Percentiles rank a stretch among this genome's conserved stretches.
These are phyloP conservation scores for Austroboletus eburneus DNA, from an alignment of 768 basidiomycete genomes.

Conservation along the genomic window DNA sequence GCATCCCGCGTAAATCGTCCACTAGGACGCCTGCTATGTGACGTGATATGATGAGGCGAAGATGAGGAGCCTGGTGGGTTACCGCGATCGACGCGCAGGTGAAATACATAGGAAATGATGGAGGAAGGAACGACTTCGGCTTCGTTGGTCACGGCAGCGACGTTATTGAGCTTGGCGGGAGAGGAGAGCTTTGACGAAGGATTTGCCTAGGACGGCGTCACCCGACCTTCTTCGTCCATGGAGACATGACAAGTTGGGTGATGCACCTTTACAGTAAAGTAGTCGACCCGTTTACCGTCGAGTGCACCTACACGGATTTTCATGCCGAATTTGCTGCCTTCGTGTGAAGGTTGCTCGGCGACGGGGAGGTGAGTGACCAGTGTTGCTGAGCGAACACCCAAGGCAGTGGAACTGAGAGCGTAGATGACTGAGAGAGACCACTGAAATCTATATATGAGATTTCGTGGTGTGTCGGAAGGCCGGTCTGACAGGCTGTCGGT, in stretches of 20 bases:
- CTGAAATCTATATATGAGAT: too few species aligned
- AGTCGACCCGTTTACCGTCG: conserved; percentile 93
- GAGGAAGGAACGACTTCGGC: conserved; percentile 72
- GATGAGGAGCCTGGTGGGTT: conserved; percentile 45
- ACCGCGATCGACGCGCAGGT: conserved; percentile 85
- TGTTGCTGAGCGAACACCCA: too few species aligned
- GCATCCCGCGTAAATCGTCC: conserved; percentile 89
- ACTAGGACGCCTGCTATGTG: conserved; percentile 81
- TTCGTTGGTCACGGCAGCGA: conserved; percentile 69
- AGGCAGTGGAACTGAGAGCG: too few species aligned
- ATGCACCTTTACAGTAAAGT: conserved; percentile 95
- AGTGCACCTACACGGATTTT: conserved; percentile 88
- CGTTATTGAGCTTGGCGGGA: conserved; percentile 83
- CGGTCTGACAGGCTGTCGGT: too few species aligned
- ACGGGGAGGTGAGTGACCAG: too few species aligned
- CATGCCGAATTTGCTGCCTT: conserved; percentile 77
- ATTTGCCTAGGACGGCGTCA: conserved; percentile 64
- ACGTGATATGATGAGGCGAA: conserved; percentile 70
- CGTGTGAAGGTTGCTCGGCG: too few species aligned
- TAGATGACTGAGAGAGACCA: too few species aligned
- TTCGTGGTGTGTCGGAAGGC: too few species aligned
- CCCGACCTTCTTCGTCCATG: too few species aligned
- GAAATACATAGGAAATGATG: conserved; percentile 83
- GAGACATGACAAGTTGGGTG: too few species aligned
- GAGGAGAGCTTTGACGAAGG: conserved; percentile 86